Evolutionary conservation across 768 basidiomycete genomes (phyloP), one percentile per base, ranked within the genome.

Genomic region (Rhodosporidiobolus sp.): DNA sequence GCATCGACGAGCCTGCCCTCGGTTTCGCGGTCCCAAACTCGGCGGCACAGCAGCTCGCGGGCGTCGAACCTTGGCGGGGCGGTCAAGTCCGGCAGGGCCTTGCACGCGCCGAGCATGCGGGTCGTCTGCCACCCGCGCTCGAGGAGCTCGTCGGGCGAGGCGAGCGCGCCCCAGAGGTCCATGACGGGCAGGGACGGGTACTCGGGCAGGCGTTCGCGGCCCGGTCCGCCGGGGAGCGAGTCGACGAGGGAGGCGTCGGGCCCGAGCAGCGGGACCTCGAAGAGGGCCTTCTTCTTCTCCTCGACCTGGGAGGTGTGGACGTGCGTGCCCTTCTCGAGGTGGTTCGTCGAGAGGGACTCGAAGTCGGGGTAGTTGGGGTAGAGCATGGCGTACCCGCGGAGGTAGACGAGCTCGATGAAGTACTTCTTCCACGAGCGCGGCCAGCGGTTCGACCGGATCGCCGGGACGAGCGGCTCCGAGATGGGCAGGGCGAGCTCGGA

Each of bases 381-480:
- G 43, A 94, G 86, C 92, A 93, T 93, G 63, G 87, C 86, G 80
- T 91, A 91, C 5, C 91, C 90, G 10, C 88, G 87, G 22, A 94
- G 84, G 80, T 88, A 90, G 53, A 86, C 87, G 65, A 93, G 84
- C 80, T 94, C 92, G 81, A 92, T 92, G 80, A 92, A 91, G 81
- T 88, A 92, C 72, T 88, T 88, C 81, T 94, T 94, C 92, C 92
- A 94, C 12, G 90, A 91, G 61, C 85, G 85, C 22, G 85, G 84
- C 92, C 92, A 94, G 45, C 83, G 81, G 82, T 90, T 93, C 45
- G 90, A 92, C 55, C 91, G 88, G 30, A 91, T 87, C 35, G 86
- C 81, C 0, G 89, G 90, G 35, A 93, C 90, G 75, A 93, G 83
- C 54, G 82, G 72, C 32, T 82, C 82, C 9, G 79, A 71, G 55